Evolutionary conservation across 1,284 basidiomycete species (phyloP).

Genomic region (Apiotrichum mycotoxinovorans): DNA sequence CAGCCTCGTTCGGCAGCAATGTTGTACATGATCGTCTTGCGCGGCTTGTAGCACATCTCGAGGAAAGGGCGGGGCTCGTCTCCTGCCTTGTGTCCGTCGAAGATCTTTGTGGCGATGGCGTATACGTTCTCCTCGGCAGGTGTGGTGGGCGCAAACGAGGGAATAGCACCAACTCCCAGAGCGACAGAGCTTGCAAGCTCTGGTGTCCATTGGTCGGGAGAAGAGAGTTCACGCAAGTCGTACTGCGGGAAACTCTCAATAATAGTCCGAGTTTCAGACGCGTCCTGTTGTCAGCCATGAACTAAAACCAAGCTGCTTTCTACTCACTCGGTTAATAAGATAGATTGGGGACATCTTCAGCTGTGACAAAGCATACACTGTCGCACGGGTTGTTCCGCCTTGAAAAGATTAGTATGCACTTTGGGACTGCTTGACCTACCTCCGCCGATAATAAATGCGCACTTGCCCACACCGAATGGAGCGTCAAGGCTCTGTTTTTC

Average conservation of each 20-base stretch:
- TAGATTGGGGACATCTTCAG: slow-evolving; percentile 67
- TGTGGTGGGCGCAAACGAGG: slow-evolving; percentile 13
- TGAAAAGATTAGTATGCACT: not conserved
- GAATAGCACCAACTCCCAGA: slow-evolving; percentile 21
- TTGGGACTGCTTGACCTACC: slow-evolving; percentile 34
- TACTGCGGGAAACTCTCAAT: slow-evolving; percentile 7
- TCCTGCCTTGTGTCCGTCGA: not conserved
- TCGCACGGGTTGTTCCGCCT: slow-evolving; percentile 78
- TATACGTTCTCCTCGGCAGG: slow-evolving; percentile 16
- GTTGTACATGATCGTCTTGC: slow-evolving; percentile 38
- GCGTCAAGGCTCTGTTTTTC: not conserved
- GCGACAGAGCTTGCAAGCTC: slow-evolving; percentile 7
- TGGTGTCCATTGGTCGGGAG: not conserved
- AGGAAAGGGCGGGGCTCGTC: slow-evolving; percentile 31
- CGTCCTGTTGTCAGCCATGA: slow-evolving; percentile 2
- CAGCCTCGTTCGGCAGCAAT: slow-evolving; percentile 30
- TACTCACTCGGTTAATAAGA: slow-evolving; percentile 62
- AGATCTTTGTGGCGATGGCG: slow-evolving; percentile 12
- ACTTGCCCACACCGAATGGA: slow-evolving; percentile 2
- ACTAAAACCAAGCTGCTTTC: not conserved
- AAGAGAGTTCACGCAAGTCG: slow-evolving; percentile 1
- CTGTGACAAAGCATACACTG: slow-evolving; percentile 72
- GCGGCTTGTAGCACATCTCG: slow-evolving; percentile 49
- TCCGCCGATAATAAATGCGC: slow-evolving; percentile 69
- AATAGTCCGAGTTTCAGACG: slow-evolving; percentile 2